A percentile compares a stretch with the other conserved stretches of the same genome.
phyloP scores from a whole-genome alignment of 306 rosid species.

The Medicago truncatula region DNA sequence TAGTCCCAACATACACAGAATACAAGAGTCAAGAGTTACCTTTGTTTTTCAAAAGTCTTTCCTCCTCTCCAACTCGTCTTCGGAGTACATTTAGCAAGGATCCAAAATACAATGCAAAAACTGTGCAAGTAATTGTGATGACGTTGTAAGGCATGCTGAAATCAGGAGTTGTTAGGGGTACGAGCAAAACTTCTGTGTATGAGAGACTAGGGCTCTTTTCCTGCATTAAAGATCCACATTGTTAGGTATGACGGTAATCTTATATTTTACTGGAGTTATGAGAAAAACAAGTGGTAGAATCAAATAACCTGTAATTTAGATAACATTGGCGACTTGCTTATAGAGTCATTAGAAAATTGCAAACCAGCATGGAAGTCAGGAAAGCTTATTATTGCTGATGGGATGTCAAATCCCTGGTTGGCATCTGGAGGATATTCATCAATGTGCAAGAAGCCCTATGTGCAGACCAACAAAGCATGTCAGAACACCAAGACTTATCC shows the following conservation, averaged over 20 bases:
- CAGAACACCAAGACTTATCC: background rate
- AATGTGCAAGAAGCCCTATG: conserved; percentile 91
- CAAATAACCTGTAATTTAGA: conserved; percentile 70
- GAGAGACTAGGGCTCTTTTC: conserved; percentile 68
- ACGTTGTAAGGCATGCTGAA: conserved; percentile 98
- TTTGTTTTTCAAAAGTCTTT: conserved; percentile 65
- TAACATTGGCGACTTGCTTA: conserved; percentile 65
- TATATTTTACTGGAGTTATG: background rate
- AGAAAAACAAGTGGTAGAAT: conserved; percentile 27
- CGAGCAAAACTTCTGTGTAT: conserved; percentile 87
- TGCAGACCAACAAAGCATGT: conserved; percentile 30
- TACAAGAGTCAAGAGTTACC: conserved; percentile 52
- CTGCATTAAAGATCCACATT: conserved; percentile 54
- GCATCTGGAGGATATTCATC: conserved; percentile 98
- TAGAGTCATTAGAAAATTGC: conserved; percentile 54
- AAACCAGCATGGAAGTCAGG: conserved; percentile 68
- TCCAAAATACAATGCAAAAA: conserved; percentile 90
- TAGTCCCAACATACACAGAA: conserved; percentile 14
- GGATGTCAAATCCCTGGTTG: conserved; percentile 95
- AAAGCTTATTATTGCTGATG: conserved; percentile 90
- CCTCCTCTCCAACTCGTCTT: conserved; percentile 86
- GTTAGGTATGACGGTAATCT: conserved; percentile 22
- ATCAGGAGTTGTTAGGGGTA: conserved; percentile 95
- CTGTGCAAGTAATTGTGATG: conserved; percentile 91
- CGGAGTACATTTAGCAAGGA: conserved; percentile 84